A percentile compares a stretch with the other conserved stretches of the same genome.
Evolutionary conservation across 306 rosid genomes (phyloP).

Genomic region (Datisca glomerata): DNA sequence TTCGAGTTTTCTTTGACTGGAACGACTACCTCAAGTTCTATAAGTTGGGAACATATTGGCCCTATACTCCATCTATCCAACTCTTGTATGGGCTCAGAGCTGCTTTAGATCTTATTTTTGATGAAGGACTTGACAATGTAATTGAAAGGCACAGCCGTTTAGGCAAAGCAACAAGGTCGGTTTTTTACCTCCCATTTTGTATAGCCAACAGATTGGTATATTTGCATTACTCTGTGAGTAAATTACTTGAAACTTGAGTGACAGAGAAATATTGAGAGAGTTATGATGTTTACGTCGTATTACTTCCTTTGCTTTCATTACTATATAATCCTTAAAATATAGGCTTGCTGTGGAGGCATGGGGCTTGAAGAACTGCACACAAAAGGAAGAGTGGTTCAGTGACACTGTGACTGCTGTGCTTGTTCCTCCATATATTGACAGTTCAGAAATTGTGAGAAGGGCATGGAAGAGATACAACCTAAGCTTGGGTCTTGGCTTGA

Average conservation of each 20-base stretch:
- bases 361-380: conserved; percentile 99
- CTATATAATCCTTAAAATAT: neutral
- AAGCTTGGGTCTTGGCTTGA: conserved; percentile 92
- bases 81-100: conserved; percentile 75
- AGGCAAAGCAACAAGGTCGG: conserved; percentile 83
- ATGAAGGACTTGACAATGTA: conserved; percentile 94
- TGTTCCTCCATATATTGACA: conserved; percentile 83
- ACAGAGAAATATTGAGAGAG: no score
- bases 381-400: conserved; percentile 86
- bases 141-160: conserved; percentile 77
- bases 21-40: conserved; percentile 88
- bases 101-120: conserved; percentile 77
- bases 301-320: no score
- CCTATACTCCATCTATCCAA: conserved; percentile 96
- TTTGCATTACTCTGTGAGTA: no score
- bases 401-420: conserved; percentile 90
- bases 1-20: conserved; percentile 97
- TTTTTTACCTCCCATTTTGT: no score
- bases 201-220: no score
- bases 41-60: conserved; percentile 87
- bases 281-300: no score
- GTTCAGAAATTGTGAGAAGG: conserved; percentile 77
- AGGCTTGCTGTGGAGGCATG: conserved; percentile 99
- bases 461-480: conserved; percentile 90
- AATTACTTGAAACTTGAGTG: no score